Percentiles rank a stretch among this genome's conserved stretches.
Evolutionary conservation across 441 rosid genomes (phyloP).

Genomic region (Melastoma candidum): DNA sequence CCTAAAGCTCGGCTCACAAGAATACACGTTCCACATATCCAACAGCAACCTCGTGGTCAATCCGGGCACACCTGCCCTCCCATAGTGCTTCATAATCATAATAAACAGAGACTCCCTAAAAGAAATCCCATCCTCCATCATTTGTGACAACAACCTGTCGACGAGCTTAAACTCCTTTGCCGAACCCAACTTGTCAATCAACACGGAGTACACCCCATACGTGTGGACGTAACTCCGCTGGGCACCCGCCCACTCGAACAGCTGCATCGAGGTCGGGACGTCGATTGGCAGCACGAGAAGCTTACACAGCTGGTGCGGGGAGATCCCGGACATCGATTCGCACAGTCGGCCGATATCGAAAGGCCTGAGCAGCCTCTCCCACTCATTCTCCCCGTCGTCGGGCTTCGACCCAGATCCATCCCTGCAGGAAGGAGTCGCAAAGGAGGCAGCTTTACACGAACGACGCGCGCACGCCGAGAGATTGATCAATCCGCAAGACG

Average conservation of each 20-base stretch:
- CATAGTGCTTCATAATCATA: constrained; percentile 62
- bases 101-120: constrained; percentile 63
- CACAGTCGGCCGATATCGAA: constrained; percentile 61
- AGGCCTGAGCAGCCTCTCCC: constrained; percentile 82
- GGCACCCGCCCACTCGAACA: constrained; percentile 57
- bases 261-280: constrained; percentile 45
- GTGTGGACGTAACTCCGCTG: constrained; percentile 64
- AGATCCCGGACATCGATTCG: constrained; percentile 37
- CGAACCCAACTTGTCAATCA: constrained; percentile 65
- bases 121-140: constrained; percentile 66
- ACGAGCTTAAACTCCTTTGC: constrained; percentile 50
- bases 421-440: too few species aligned
- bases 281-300: constrained; percentile 68
- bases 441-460: too few species aligned
- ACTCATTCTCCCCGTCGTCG: constrained; percentile 37
- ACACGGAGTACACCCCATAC: constrained; percentile 45
- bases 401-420: too few species aligned
- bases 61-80: constrained; percentile 53
- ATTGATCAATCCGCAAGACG: too few species aligned
- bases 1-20: constrained; percentile 51
- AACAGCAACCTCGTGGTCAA: constrained; percentile 66
- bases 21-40: constrained; percentile 58
- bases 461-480: too few species aligned
- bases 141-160: constrained; percentile 50
- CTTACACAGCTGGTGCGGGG: constrained; percentile 68